Base-by-base conservation (phyloP, 768 basidiomycete species). In the Candolleomyces eurysporus region DNA sequence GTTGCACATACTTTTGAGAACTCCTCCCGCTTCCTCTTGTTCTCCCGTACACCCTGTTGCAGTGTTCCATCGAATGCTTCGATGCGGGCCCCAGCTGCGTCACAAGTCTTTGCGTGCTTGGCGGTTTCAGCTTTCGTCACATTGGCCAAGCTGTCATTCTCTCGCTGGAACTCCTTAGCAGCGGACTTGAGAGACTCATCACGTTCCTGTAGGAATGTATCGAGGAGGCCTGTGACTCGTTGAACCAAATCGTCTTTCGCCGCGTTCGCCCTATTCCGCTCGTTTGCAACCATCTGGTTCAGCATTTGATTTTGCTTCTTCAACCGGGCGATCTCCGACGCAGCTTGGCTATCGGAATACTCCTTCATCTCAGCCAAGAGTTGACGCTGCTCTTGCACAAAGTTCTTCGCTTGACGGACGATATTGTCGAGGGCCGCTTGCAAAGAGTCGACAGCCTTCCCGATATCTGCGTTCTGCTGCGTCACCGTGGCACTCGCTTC, bases 181-280 rank as follows among this genome's bases (percentile, higher is more conserved):
- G 85, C 82, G 30, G 85, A 83, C 45, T 82, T 79, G 57, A 94
- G 75, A 19, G 84, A 84, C 16, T 79, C 77, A 68, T 95, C 89
- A 31, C 91, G 84, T 51, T 87, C 82, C 48, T 82, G 74, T 32
- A 87, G 81, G 71, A 90, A 96, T 30, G 84, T 87, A 11, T 83
- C 85, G 2, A 97, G 75, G 64, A 95, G 78, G 4, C 78, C 78
- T 0, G 91, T 89, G 54, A 96, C 80, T 43, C 87, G 88, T 46
- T 88, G 82, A n/a, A 95, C 72, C 13, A 96, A 72, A 45, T 91
- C 89, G 46, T 87, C 85, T 61, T 86, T 89, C 1, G 90, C 84
- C 53, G 80, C 83, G 26, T 88, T 85, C 0, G 89, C 82, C 62
- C 85, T 88, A 14, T 71, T 69, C 69, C 84, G 85, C 71, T 96